Conservation (phyloP, 208 protist species). For the Entamoeba invadens region DNA sequence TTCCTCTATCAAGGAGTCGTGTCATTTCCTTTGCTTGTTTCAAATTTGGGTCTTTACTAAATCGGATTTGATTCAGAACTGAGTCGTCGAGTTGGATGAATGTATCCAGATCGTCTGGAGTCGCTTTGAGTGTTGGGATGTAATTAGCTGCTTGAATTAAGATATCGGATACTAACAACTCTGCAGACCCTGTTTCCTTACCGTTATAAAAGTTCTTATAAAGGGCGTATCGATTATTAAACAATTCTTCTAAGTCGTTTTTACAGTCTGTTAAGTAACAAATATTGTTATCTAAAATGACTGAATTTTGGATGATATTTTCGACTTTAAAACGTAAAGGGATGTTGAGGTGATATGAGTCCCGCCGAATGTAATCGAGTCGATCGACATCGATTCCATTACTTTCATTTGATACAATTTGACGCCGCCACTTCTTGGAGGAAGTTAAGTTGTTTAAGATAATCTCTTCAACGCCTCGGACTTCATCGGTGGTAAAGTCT, state of each 20-base stretch:
- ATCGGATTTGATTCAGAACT: not conserved
- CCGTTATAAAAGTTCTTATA: not conserved
- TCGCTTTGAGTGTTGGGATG: not conserved
- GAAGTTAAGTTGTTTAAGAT: not conserved
- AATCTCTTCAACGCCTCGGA: not conserved
- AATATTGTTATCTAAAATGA: not conserved
- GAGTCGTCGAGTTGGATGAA: not conserved
- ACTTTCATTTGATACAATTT: slow-evolving; percentile 21
- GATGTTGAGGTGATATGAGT: not conserved
- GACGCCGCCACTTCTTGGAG: not conserved
- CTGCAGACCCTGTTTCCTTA: not conserved
- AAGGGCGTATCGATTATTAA: not conserved
- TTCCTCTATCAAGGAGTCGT: not conserved
- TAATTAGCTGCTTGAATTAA: not conserved
- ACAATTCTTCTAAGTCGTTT: not conserved
- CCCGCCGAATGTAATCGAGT: slow-evolving; percentile 22
- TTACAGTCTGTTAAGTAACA: not conserved
- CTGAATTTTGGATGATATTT: not conserved
- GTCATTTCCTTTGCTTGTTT: not conserved
- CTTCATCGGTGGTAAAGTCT: not conserved
- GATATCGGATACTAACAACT: not conserved
- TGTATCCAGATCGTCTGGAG: not conserved
- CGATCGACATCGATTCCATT: slow-evolving; percentile 30
- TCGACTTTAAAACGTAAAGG: not conserved
- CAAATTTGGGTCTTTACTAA: not conserved